A percentile compares a stretch with the other conserved stretches of the same genome.
These are phyloP conservation scores for Poronia punctata DNA, from an alignment of 495 filamentous ascomycete genomes.

Conservation along the genomic window DNA sequence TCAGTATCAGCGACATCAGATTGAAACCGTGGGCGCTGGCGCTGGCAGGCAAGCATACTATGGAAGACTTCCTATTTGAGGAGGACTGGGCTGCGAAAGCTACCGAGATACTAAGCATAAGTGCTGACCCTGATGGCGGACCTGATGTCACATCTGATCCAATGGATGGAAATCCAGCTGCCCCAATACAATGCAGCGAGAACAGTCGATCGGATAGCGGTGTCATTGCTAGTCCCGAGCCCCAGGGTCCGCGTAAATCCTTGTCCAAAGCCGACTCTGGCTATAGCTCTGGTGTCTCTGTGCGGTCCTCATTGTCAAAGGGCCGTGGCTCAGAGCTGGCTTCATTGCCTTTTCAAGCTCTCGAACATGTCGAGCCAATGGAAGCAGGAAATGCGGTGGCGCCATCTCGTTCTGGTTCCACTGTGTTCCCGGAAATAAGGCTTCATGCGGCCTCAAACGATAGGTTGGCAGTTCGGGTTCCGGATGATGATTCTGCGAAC, in stretches of 20 bases:
- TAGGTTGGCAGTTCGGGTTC: no score
- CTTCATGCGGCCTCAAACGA: no score
- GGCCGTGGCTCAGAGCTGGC: not conserved
- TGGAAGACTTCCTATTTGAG: constrained; percentile 44
- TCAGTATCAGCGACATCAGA: no score
- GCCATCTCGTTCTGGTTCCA: no score
- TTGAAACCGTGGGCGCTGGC: no score
- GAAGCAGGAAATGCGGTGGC: no score
- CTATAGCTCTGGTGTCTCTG: constrained; percentile 47
- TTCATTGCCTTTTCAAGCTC: not conserved
- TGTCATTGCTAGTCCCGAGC: constrained; percentile 30
- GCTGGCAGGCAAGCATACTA: no score
- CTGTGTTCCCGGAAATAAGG: no score
- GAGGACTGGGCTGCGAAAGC: constrained; percentile 30
- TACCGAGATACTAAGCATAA: constrained; percentile 34
- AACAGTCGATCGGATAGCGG: constrained; percentile 39
- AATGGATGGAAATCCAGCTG: constrained; percentile 3
- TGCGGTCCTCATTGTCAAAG: constrained; percentile 34
- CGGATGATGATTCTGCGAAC: no score
- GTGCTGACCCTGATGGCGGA: constrained; percentile 35
- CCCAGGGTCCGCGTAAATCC: constrained; percentile 29
- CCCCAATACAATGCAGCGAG: constrained; percentile 6
- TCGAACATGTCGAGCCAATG: not conserved
- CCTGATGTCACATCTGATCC: constrained; percentile 12
- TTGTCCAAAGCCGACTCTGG: constrained; percentile 50